Percentiles rank a stretch among this genome's conserved stretches.
Evolutionary conservation across 2,329 filamentous ascomycete genomes (phyloP).

Genomic region (Penicillium palitans): DNA sequence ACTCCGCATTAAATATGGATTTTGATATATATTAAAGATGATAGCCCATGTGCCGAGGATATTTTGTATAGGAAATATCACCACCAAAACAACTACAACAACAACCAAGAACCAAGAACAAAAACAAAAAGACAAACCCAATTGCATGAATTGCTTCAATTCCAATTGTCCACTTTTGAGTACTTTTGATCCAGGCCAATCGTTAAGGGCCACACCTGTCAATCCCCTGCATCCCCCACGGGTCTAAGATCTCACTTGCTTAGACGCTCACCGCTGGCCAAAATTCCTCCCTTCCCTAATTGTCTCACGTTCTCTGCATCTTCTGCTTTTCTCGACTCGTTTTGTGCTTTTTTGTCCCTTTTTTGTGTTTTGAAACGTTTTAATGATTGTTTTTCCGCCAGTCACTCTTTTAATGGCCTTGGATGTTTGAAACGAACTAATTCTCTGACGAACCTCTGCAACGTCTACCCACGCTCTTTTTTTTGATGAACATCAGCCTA

Average conservation of each 20-base stretch:
- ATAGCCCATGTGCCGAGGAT: not conserved
- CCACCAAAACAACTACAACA: not conserved
- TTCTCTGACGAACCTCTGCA: conserved; percentile 25
- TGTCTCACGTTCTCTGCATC: conserved; percentile 16
- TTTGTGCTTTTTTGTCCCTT: conserved; percentile 19
- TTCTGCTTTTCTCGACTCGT: conserved; percentile 14
- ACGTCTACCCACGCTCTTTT: conserved; percentile 32
- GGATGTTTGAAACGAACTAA: conserved; percentile 27
- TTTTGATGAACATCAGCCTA: conserved; percentile 12
- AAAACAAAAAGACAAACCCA: not conserved
- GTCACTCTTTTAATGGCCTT: conserved; percentile 37
- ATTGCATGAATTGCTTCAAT: not conserved
- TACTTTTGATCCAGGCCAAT: conserved; percentile 9
- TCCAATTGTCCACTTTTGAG: not conserved
- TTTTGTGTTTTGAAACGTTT: conserved; percentile 21
- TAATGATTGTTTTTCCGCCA: conserved; percentile 25
- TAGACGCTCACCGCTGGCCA: conserved; percentile 33
- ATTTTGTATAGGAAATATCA: not conserved
- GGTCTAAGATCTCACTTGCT: conserved; percentile 19
- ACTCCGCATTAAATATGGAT: not conserved
- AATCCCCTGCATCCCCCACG: conserved; percentile 20
- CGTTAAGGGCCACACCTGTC: not conserved
- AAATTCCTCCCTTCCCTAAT: conserved; percentile 25
- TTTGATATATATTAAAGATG: not conserved
- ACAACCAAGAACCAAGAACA: too few species aligned